Percentiles rank a stretch among this genome's conserved stretches.
phyloP scores from a whole-genome alignment of 148 eudicot species.

The Dysphania ambrosioides region DNA sequence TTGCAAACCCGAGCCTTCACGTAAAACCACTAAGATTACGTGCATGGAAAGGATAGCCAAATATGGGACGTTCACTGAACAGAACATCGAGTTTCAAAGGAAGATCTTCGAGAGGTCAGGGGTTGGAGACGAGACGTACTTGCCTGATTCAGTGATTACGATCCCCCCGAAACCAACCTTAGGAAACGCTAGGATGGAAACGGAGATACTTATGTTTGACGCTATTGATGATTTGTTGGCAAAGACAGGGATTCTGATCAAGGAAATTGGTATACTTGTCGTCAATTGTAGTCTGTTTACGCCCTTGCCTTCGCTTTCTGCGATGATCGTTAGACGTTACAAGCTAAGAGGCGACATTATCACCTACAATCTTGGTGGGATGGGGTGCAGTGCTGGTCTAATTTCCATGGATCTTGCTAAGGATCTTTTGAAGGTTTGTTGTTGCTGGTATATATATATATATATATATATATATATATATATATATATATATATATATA shows the following conservation, averaged over 20 bases:
- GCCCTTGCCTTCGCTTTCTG: conserved; percentile 37
- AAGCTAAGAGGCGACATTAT: conserved; percentile 38
- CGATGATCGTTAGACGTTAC: conserved; percentile 40
- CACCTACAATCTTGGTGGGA: conserved; percentile 41
- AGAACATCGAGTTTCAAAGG: conserved; percentile 35
- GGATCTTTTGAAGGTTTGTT: conserved; percentile 34
- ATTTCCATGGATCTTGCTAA: conserved; percentile 40
- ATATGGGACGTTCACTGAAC: conserved; percentile 32
- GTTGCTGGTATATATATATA: no score
- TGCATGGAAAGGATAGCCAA: conserved; percentile 32
- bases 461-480: no score
- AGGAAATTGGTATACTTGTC: conserved; percentile 34
- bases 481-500: no score
- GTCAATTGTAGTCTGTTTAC: conserved; percentile 44
- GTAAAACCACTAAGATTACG: conserved; percentile 20
- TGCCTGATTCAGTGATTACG: conserved; percentile 21
- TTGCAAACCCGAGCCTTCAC: conserved; percentile 29
- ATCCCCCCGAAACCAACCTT: conserved; percentile 30
- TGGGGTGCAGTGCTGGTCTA: conserved; percentile 48
- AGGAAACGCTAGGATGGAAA: conserved; percentile 32
- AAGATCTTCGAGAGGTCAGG: conserved; percentile 40
- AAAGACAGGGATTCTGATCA: conserved; percentile 25
- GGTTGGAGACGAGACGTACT: conserved; percentile 32
- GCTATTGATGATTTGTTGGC: conserved; percentile 33
- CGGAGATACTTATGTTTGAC: conserved; percentile 32